Evolutionary conservation across 495 filamentous ascomycete species (phyloP).

Genomic region (Penicillium pulvis): DNA sequence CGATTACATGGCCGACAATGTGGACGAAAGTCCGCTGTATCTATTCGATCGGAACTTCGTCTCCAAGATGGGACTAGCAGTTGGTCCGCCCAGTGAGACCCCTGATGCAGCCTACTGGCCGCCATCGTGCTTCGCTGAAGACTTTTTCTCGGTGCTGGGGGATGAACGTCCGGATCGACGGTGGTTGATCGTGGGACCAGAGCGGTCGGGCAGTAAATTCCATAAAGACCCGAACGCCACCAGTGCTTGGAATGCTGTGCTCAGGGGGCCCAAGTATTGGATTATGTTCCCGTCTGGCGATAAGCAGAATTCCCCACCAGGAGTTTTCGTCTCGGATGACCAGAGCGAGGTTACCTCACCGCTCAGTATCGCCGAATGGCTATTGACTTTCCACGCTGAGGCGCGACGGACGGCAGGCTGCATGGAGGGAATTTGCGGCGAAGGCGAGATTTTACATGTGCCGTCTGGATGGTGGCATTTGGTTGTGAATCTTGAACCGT

Average conservation of each 20-base stretch:
- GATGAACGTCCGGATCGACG: constrained; percentile 80
- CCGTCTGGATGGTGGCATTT: constrained; percentile 96
- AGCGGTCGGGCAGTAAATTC: constrained; percentile 89
- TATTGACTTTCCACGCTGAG: constrained; percentile 87
- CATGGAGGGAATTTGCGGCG: constrained; percentile 80
- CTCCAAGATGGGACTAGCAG: constrained; percentile 76
- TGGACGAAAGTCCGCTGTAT: constrained; percentile 90
- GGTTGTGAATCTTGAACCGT: constrained; percentile 82
- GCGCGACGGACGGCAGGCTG: constrained; percentile 78
- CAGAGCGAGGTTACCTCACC: constrained; percentile 94
- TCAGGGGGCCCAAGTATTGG: constrained; percentile 95
- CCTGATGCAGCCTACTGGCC: constrained; percentile 70
- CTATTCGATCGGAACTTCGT: constrained; percentile 88
- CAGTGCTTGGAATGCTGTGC: constrained; percentile 94
- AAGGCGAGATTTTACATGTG: constrained; percentile 91
- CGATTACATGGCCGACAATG: constrained; percentile 79
- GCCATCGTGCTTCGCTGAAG: constrained; percentile 85
- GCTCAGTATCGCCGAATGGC: constrained; percentile 94
- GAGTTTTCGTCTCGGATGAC: constrained; percentile 89
- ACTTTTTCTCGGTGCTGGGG: constrained; percentile 83
- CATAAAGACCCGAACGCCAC: constrained; percentile 83
- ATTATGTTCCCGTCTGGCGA: constrained; percentile 83
- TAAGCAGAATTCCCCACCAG: constrained; percentile 69
- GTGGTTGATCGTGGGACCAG: constrained; percentile 93
- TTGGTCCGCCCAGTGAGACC: constrained; percentile 50